Evolutionary conservation across 2,329 filamentous ascomycete genomes (phyloP).

Genomic region (Colletotrichum melonis): DNA sequence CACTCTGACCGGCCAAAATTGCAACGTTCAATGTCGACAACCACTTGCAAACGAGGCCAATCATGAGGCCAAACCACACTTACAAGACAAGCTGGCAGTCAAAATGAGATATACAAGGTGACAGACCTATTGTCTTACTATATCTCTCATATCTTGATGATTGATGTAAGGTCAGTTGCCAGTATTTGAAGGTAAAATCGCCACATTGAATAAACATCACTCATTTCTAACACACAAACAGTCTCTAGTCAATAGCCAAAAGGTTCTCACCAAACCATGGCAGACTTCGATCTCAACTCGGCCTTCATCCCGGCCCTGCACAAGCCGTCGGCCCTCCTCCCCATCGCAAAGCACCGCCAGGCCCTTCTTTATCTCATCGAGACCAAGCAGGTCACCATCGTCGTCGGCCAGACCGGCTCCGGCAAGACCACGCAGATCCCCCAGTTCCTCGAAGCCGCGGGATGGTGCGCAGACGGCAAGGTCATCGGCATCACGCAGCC

Average conservation of each 20-base stretch:
- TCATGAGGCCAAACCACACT: neutral
- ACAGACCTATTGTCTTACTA: neutral
- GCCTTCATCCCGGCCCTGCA: conserved; percentile 84
- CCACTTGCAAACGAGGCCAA: neutral
- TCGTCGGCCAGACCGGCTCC: conserved; percentile 93
- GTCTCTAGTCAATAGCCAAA: neutral
- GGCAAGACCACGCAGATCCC: conserved; percentile 97
- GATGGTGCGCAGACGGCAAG: conserved; percentile 89
- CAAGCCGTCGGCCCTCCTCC: conserved; percentile 85
- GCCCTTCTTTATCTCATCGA: conserved; percentile 88
- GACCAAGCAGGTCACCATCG: conserved; percentile 84
- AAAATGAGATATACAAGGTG: neutral
- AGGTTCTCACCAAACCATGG: conserved; percentile 50
- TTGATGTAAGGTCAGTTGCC: neutral
- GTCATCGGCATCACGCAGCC: conserved; percentile 93
- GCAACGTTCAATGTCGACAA: neutral
- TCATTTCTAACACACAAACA: neutral
- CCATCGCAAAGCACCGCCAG: conserved; percentile 86
- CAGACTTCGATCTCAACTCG: conserved; percentile 67
- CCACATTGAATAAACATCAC: neutral
- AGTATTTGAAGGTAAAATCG: neutral
- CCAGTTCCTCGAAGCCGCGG: conserved; percentile 87
- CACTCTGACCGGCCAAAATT: neutral
- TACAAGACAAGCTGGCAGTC: neutral
- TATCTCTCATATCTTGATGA: neutral